phyloP scores from a whole-genome alignment of 208 protist species.

The Trypanosoma cruzi region DNA sequence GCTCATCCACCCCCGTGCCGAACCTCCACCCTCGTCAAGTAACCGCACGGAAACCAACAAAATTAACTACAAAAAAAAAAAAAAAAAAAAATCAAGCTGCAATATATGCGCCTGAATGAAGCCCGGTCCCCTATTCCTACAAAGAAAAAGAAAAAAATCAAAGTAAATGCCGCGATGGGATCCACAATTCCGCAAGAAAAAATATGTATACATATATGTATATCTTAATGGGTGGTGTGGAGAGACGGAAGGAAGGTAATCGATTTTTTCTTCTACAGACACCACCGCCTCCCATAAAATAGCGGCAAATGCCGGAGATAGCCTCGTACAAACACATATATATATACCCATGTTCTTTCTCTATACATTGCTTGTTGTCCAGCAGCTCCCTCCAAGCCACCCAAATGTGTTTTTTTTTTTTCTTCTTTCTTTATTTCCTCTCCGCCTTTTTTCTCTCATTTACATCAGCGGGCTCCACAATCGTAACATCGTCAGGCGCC shows the following conservation, averaged over 20 bases:
- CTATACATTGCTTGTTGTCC: background rate
- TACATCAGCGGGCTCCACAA: constrained; percentile 47
- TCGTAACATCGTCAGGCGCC: constrained; percentile 52
- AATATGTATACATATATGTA: background rate
- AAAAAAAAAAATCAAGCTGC: no score
- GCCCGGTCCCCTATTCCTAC: background rate
- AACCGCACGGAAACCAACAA: background rate
- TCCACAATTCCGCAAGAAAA: background rate
- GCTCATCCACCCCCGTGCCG: background rate
- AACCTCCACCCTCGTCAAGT: background rate
- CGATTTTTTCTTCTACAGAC: background rate
- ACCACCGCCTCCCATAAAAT: background rate
- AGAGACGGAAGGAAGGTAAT: background rate
- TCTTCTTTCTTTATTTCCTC: background rate
- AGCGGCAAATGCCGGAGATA: background rate
- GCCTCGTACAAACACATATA: background rate
- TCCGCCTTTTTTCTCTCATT: background rate
- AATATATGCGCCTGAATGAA: background rate
- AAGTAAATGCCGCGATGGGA: background rate
- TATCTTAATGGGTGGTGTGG: background rate
- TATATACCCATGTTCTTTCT: background rate
- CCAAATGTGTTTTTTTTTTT: background rate
- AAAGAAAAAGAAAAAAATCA: background rate
- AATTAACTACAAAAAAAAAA: background rate
- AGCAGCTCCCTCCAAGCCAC: background rate